Percentiles rank a stretch among this genome's conserved stretches.
phyloP scores from a whole-genome alignment of 176 grass and related monocot genomes.

The Secale cereale region DNA sequence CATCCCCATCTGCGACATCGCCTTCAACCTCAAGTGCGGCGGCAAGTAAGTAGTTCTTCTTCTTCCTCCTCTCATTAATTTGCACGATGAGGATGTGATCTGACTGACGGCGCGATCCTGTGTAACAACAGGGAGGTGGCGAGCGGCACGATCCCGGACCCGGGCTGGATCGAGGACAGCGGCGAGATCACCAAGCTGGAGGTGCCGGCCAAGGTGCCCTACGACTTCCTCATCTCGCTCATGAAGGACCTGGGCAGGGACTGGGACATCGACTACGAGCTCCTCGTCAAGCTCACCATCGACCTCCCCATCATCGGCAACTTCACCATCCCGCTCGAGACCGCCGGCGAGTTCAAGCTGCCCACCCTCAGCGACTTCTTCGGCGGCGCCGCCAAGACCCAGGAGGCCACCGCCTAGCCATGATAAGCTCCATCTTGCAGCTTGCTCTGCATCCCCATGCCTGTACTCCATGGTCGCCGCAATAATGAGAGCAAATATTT shows the following conservation, averaged over 20 bases:
- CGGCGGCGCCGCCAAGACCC: not conserved
- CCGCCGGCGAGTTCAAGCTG: slow-evolving; percentile 78
- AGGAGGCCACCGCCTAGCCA: not conserved
- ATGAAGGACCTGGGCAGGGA: slow-evolving; percentile 59
- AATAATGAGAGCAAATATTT: not conserved
- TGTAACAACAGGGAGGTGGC: slow-evolving; percentile 32
- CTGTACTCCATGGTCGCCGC: not conserved
- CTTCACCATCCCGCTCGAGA: slow-evolving; percentile 76
- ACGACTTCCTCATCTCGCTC: slow-evolving; percentile 63
- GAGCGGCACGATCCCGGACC: slow-evolving; percentile 66
- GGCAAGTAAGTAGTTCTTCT: slow-evolving; percentile 33
- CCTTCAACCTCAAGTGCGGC: slow-evolving; percentile 60
- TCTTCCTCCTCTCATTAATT: rapidly evolving
- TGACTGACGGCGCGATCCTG: not conserved
- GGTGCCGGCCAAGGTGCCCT: slow-evolving; percentile 71
- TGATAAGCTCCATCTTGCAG: not conserved
- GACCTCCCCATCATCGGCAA: slow-evolving; percentile 69
- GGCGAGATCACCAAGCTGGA: slow-evolving; percentile 62
- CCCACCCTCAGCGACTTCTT: slow-evolving; percentile 72
- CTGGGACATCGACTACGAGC: slow-evolving; percentile 84
- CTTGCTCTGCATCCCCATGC: not conserved
- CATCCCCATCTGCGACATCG: slow-evolving; percentile 78
- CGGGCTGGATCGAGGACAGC: slow-evolving; percentile 70
- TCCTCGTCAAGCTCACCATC: slow-evolving; percentile 58
- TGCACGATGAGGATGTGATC: not conserved